Evolutionary conservation across 2,329 filamentous ascomycete species (phyloP), one percentile per base, ranked within the genome.

Genomic region (Setomelanomma holmii): DNA sequence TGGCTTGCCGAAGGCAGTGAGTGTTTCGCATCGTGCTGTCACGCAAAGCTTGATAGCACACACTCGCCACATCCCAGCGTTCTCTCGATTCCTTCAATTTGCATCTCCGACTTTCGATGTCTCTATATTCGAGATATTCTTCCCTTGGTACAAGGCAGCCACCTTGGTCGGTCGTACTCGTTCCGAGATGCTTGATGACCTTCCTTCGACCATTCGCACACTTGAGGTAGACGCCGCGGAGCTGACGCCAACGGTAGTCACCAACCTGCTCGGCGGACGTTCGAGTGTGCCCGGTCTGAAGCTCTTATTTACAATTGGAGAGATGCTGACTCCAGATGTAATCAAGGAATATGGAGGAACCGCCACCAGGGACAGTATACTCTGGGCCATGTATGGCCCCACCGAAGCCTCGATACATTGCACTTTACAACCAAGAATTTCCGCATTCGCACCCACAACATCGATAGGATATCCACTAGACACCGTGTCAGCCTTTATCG

Each of bases 331-430:
- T 3, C 80, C 82, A 36, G 83, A 85, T 7, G 88, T 97, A 1
- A 81, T 96, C 19, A 78, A 84, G 30, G 91, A 96, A 67, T 97
- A 95, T 78, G 91, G 91, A 5, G 85, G 85, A 2, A 76, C 79
- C 8, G 66, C 73, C 0, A 68, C 67, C 0, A 75, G 75, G 6
- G 69, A 78, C 1, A 87, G 89, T 60, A 86, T 96, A 38, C 80
- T 97, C 1, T 93, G 91, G 83, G 93, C 88, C 27, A 96, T 96
- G 91, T 97, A 97, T 68, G 93, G 93, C 0, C 93, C 93, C 1
- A 97, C 93, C 0, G 93, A 97, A 76, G 91, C 91, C 6, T 86
- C 92, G 0, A 96, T 97, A 51, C 93, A 97, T 70, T 97, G 91
- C 69, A 96, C 91, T 1, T 75, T 95, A 4, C 87, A 91, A 58